Evolutionary conservation across 192 early-diverging fungal species (phyloP).

Genomic region (Umbelopsis sp.): DNA sequence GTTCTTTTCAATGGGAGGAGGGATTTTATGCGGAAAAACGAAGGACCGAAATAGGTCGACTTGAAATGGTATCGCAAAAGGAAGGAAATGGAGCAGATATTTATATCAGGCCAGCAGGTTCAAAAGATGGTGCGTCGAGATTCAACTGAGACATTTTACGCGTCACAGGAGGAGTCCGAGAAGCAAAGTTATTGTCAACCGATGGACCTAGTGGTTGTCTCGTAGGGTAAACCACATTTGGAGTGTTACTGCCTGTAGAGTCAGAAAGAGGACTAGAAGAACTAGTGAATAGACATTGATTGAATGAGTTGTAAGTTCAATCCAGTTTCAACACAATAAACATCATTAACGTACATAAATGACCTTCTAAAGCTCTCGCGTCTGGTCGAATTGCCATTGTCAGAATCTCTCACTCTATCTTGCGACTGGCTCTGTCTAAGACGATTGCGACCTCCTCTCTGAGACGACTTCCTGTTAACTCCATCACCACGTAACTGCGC

Average conservation of each 20-base stretch:
- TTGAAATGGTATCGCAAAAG: constrained; percentile 14
- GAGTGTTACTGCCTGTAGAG: constrained; percentile 55
- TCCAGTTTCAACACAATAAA: neutral
- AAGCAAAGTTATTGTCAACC: constrained; percentile 70
- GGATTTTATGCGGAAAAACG: neutral
- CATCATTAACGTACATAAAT: constrained; percentile 32
- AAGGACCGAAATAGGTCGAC: neutral
- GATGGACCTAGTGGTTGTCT: constrained; percentile 79
- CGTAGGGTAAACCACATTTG: constrained; percentile 63
- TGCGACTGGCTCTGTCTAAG: constrained; percentile 20
- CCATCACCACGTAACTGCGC: constrained; percentile 23
- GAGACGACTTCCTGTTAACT: constrained; percentile 23
- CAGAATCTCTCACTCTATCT: constrained; percentile 23
- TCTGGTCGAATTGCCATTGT: constrained; percentile 25
- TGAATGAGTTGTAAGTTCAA: too few species aligned
- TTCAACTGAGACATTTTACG: constrained; percentile 20
- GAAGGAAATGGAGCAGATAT: neutral
- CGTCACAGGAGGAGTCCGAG: constrained; percentile 38
- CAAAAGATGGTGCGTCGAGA: constrained; percentile 21
- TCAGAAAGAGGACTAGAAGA: constrained; percentile 39
- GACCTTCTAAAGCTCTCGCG: constrained; percentile 37
- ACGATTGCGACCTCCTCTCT: constrained; percentile 37
- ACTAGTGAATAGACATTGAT: neutral
- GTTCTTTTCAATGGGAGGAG: neutral
- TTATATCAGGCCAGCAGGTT: constrained; percentile 17